phyloP scores from a whole-genome alignment of 768 basidiomycete species.

The Mycena vitilis region DNA sequence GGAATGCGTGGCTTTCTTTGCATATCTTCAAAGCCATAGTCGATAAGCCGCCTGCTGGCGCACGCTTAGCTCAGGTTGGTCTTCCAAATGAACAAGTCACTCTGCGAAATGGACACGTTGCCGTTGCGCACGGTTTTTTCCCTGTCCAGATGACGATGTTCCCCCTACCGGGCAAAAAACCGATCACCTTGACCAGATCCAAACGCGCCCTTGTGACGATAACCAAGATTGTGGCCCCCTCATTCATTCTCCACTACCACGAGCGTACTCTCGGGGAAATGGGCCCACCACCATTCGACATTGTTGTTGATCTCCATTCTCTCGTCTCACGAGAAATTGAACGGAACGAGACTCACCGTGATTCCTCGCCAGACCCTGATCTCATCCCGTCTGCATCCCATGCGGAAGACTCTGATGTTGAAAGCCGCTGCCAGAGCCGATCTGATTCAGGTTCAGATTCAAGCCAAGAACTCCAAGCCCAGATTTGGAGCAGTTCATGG shows the following conservation, averaged over 20 bases:
- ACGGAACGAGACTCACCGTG: background rate
- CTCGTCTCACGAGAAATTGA: background rate
- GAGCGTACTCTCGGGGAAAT: background rate
- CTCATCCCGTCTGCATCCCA: too few species aligned
- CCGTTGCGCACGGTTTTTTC: slow-evolving; percentile 9
- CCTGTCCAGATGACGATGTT: background rate
- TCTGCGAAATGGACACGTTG: background rate
- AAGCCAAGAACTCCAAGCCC: too few species aligned
- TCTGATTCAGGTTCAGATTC: too few species aligned
- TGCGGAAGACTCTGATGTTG: too few species aligned
- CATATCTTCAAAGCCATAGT: slow-evolving; percentile 7
- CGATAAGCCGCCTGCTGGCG: background rate
- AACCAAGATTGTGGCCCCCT: background rate
- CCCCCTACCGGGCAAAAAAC: background rate
- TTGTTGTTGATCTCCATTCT: slow-evolving; percentile 8
- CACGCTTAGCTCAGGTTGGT: background rate
- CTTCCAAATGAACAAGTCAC: background rate
- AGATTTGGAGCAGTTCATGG: background rate
- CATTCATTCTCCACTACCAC: slow-evolving; percentile 10
- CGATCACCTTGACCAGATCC: background rate
- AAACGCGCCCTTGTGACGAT: background rate
- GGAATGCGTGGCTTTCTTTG: slow-evolving; percentile 7
- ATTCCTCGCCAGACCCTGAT: too few species aligned
- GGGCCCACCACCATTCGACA: slow-evolving; percentile 5
- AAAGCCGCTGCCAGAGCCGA: too few species aligned